Base-by-base conservation (phyloP, 1,284 basidiomycete species). In the Tremellales sp. region DNA sequence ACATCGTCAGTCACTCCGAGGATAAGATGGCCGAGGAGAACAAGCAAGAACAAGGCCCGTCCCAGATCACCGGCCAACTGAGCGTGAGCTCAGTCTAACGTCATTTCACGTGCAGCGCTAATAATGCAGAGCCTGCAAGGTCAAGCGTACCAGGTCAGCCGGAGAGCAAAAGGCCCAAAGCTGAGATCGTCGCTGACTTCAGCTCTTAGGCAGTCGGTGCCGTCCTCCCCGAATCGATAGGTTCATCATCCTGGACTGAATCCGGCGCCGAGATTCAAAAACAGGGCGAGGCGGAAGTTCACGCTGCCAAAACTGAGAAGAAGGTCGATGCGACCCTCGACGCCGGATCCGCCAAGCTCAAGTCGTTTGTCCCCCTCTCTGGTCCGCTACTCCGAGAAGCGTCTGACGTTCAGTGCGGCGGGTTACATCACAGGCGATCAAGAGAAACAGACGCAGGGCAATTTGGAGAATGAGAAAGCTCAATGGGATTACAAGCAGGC, bases 401-500 rank as follows among this genome's bases (percentile, higher is more conserved):
- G 8, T 15, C 22, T 19, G 24, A 33, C 45, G 24, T 1, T n/a
- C 49, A 73, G 72, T 1, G 68, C 65, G 0, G 52, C 53, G 12
- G 74, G 74, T 2, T 69, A 72, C 46, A 21, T 72, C 1, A 73
- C 72, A 10, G 72, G 71, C 19, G 58, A 74, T 48, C 67, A 72
- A 52, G 49, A 61, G 0, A 48, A 53, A 21, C 67, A 70, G 46
- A 68, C 55, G 17, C 36, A 66, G 40, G 73, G 73, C 15, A 75
- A 75, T 52, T 17, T 70, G 21, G 63, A 70, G 47, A 54, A 61
- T 12, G 70, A 75, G 53, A 53, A 56, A 21, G 72, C 65, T 13
- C 67, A 71, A 48, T 70, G 67, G 64, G 59, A 67, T 46, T 62
- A 63, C 46, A 65, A 65, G 40, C 64, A 68, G 51, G 62, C 62